Conservation (phyloP, 352 stramenopile species). For the Phytophthora brassicae region DNA sequence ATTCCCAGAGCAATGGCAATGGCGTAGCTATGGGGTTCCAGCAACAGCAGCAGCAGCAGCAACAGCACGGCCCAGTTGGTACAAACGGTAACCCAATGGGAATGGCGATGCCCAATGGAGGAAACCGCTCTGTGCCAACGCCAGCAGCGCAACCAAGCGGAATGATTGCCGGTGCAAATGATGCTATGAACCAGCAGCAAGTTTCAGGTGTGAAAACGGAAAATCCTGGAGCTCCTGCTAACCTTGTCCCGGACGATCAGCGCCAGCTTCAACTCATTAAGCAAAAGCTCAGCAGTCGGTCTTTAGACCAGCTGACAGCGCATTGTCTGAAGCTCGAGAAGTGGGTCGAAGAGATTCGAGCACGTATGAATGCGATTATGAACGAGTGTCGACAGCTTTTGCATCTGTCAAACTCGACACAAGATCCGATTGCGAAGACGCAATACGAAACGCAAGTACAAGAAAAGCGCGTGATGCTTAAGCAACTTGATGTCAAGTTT, state of each 20-base stretch:
- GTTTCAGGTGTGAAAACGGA: conserved; percentile 20
- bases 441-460: conserved; percentile 74
- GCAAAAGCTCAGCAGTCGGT: conserved; percentile 67
- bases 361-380: conserved; percentile 80
- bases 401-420: conserved; percentile 71
- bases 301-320: conserved; percentile 67
- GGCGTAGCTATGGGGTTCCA: conserved; percentile 19
- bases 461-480: conserved; percentile 67
- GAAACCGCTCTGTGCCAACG: conserved; percentile 13
- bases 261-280: conserved; percentile 73
- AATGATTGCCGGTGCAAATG: conserved; percentile 10
- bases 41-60: conserved; percentile 35
- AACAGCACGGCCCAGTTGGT: conserved; percentile 10
- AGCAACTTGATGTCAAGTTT: conserved; percentile 80
- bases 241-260: conserved; percentile 67
- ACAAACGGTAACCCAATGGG: conserved; percentile 26
- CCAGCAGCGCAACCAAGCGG: conserved; percentile 8
- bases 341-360: conserved; percentile 78
- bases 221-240: conserved; percentile 35
- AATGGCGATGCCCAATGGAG: conserved; percentile 32
- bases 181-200: conserved; percentile 25
- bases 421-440: conserved; percentile 58
- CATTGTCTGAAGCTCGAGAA: conserved; percentile 84
- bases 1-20: conserved; percentile 24
- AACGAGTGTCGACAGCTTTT: conserved; percentile 82